Percentiles rank a stretch among this genome's conserved stretches.
phyloP scores from a whole-genome alignment of 208 protist genomes.

The Spironucleus salmonicida region DNA sequence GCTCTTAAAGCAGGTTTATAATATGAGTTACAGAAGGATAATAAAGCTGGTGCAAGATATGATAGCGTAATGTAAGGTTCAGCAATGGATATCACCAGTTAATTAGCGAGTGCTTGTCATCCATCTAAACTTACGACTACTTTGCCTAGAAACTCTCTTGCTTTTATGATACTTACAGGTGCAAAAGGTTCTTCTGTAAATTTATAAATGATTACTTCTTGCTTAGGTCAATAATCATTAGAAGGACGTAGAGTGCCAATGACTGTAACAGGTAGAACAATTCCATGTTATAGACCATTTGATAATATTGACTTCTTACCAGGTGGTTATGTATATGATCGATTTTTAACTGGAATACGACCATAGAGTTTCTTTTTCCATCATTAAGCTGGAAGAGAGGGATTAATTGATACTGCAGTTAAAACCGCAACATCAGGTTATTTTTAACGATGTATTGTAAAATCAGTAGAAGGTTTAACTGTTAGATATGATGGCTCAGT shows the following conservation, averaged over 20 bases:
- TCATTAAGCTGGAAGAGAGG: slow-evolving; percentile 96
- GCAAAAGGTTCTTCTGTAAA: slow-evolving; percentile 96
- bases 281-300: slow-evolving; percentile 56
- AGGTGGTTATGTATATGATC: slow-evolving; percentile 46
- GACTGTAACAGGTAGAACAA: slow-evolving; percentile 84
- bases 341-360: slow-evolving; percentile 95
- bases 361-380: slow-evolving; percentile 97
- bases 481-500: slow-evolving; percentile 49
- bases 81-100: slow-evolving; percentile 48
- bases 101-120: slow-evolving; percentile 56
- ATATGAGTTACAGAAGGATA: neutral
- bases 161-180: slow-evolving; percentile 88
- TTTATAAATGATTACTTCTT: slow-evolving; percentile 81
- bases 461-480: slow-evolving; percentile 41
- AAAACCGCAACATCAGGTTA: slow-evolving; percentile 95
- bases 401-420: slow-evolving; percentile 97
- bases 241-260: slow-evolving; percentile 81
- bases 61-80: slow-evolving; percentile 39
- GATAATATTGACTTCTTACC: slow-evolving; percentile 19
- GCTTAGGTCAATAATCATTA: slow-evolving; percentile 88
- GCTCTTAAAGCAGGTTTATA: neutral
- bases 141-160: neutral
- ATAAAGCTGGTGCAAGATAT: neutral
- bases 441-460: slow-evolving; percentile 45
- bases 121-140: slow-evolving; percentile 39